phyloP scores from a whole-genome alignment of 495 filamentous ascomycete species.

The Podospora pseudocomata region DNA sequence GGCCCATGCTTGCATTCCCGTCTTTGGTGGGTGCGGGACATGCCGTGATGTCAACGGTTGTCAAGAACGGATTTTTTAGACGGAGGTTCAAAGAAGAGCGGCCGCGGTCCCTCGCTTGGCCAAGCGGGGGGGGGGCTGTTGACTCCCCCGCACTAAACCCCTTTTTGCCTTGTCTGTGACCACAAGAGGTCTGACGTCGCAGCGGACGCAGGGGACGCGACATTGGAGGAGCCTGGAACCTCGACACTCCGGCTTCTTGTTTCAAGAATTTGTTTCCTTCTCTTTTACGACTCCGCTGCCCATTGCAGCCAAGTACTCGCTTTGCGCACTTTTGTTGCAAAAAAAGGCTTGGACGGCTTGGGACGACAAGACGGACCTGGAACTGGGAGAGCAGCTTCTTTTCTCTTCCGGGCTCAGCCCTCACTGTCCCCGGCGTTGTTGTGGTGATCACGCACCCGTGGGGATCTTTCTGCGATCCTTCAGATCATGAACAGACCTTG shows the following conservation, averaged over 20 bases:
- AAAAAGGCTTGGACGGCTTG: conserved; percentile 1
- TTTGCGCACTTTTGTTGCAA: conserved; percentile 3
- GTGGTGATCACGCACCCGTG: conserved; percentile 6
- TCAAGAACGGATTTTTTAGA: neutral
- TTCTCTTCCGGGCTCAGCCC: neutral
- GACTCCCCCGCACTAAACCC: conserved; percentile 6
- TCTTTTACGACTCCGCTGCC: neutral
- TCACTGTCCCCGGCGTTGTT: conserved; percentile 1
- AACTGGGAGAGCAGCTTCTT: neutral
- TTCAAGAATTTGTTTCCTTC: conserved; percentile 11
- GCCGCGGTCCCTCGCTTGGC: neutral
- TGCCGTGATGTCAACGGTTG: neutral
- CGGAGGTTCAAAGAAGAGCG: neutral
- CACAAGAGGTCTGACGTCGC: conserved; percentile 3
- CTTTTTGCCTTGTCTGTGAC: conserved; percentile 10
- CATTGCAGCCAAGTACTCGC: neutral
- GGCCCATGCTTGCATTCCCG: neutral
- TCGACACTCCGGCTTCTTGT: conserved; percentile 8
- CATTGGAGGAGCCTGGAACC: conserved; percentile 13
- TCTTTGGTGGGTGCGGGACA: neutral
- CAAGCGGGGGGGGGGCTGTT: neutral
- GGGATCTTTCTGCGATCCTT: neutral
- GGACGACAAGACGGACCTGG: neutral
- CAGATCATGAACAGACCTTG: conserved; percentile 1
- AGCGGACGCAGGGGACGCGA: conserved; percentile 12